Percentiles rank a stretch among this genome's conserved stretches.
Evolutionary conservation across 2,329 filamentous ascomycete genomes (phyloP).

Genomic region (Penicillium sp.): DNA sequence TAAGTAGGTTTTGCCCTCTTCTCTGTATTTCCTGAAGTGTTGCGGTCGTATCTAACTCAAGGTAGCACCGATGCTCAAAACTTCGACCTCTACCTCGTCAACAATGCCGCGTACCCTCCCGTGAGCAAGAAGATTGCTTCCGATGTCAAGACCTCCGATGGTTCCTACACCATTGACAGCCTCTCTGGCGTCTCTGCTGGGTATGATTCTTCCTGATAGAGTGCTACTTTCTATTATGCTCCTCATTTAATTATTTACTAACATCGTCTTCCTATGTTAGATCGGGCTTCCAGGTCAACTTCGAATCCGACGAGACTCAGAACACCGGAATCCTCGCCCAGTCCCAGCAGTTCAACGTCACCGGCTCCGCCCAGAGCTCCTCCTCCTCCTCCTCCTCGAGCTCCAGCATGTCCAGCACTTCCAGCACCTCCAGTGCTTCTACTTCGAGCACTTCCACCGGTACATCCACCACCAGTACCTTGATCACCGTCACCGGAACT

Average conservation of each 20-base stretch:
- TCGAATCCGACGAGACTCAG: slow-evolving; percentile 36
- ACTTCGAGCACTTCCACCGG: slow-evolving; percentile 19
- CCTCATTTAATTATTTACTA: not conserved
- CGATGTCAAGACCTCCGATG: slow-evolving; percentile 42
- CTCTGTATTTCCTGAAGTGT: not conserved
- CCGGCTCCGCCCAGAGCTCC: slow-evolving; percentile 22
- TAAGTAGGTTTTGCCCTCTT: slow-evolving; percentile 26
- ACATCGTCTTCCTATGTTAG: slow-evolving; percentile 25
- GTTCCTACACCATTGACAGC: slow-evolving; percentile 41
- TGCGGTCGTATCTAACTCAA: slow-evolving; percentile 2
- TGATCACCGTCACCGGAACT: slow-evolving; percentile 3
- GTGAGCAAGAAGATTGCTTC: slow-evolving; percentile 39
- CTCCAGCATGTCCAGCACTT: slow-evolving; percentile 16
- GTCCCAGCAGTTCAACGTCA: slow-evolving; percentile 42
- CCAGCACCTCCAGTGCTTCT: slow-evolving; percentile 18
- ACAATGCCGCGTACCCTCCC: slow-evolving; percentile 42
- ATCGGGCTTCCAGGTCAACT: slow-evolving; percentile 47
- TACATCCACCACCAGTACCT: slow-evolving; percentile 16
- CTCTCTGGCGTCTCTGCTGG: slow-evolving; percentile 30
- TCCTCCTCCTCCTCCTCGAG: slow-evolving; percentile 23
- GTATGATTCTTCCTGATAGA: slow-evolving; percentile 19
- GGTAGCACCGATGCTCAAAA: slow-evolving; percentile 43
- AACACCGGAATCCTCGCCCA: slow-evolving; percentile 50
- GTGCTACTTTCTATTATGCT: no score
- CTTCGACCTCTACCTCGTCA: slow-evolving; percentile 48